Conservation (phyloP, 257 asterid species). For the Galeopsis tetrahit region DNA sequence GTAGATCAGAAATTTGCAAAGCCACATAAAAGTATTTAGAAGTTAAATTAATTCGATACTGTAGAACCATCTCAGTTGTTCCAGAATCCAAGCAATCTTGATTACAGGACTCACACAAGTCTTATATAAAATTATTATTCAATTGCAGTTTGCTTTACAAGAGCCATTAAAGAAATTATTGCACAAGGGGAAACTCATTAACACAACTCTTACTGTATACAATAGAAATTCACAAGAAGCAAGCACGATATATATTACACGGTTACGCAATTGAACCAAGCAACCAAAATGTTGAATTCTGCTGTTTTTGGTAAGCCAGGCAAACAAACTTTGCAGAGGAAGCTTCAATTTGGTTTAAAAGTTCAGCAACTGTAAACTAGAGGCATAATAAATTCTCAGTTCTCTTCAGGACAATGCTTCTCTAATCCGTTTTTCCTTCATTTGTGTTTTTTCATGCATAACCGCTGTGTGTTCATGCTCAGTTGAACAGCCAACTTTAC, state of each 20-base stretch:
- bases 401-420: neutral
- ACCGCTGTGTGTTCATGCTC: neutral
- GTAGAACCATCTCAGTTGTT: neutral
- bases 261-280: neutral
- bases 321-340: neutral
- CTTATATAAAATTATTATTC: neutral
- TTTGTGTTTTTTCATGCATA: constrained; percentile 4
- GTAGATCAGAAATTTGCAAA: neutral
- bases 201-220: constrained; percentile 2
- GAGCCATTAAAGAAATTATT: neutral
- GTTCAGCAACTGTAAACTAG: neutral
- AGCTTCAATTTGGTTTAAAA: neutral
- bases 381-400: neutral
- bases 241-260: neutral
- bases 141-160: neutral
- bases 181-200: neutral
- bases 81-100: constrained; percentile 5
- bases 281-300: neutral
- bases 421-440: neutral
- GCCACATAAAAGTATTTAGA: neutral
- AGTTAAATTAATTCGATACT: neutral
- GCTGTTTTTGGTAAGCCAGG: neutral
- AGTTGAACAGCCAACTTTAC: neutral
- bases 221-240: neutral
- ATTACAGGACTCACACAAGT: neutral